Base-by-base conservation (phyloP, 192 early-diverging fungal genomes). In the Anaeromyces robustus region DNA sequence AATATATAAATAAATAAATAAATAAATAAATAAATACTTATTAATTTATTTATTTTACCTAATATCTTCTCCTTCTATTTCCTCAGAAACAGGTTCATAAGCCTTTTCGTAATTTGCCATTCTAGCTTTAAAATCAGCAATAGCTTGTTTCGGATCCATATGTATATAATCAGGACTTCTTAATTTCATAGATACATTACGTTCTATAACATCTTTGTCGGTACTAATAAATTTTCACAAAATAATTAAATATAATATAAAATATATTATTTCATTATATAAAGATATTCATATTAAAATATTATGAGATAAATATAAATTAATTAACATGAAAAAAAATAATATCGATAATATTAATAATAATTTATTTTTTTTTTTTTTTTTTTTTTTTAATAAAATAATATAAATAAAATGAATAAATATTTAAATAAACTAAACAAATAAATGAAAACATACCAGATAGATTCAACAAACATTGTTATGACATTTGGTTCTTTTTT, bases 141-240 rank as follows among this genome's bases (percentile, higher is more conserved):
- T 86, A 79, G 97, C 96, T 77, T 89, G 81, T n/a, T 89, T 87
- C 0, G 92, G 93, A 78, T 95, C 92, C 84, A 95, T 93, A 78
- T 92, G 88, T 29, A 93, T 88, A 87, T 99, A 99, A 85, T 99
- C 97, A 14, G 97, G 97, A n/a, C 94, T 94, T 81, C 89, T 87
- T 29, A 96, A 88, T 87, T 99, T 99, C 86, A 99, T 91, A 32
- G 87, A 85, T 83, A 97, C 93, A 83, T 97, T 97, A 43, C 89
- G 82, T 82, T 93, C 93, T 31, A 97, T 86, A 17, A 96, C 88
- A 84, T 87, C 85, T 7, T 14, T 82, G 79, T 94, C 93, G 2
- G 92, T 93, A 88, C 97, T 97, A 83, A 97, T 95, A 81, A 82
- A 30, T 29, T 29, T n/a, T n/a, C n/a, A n/a, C n/a, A n/a, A n/a